Evolutionary conservation across 768 basidiomycete species (phyloP).

Genomic region (Candolleomyces efflorescens): DNA sequence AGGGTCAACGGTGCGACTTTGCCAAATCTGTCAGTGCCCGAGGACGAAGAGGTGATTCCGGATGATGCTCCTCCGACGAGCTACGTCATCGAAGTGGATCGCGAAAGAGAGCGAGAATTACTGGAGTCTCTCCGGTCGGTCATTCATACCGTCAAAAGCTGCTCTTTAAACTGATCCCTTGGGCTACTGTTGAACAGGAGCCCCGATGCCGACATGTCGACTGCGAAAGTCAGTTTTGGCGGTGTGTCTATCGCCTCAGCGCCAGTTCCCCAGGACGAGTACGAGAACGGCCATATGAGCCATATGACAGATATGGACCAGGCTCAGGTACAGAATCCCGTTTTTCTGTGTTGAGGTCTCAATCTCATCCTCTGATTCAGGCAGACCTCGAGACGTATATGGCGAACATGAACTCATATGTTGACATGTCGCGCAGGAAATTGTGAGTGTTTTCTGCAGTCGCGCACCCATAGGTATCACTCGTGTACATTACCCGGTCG

Average conservation of each 20-base stretch:
- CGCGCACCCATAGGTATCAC: neutral
- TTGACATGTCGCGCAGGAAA: neutral
- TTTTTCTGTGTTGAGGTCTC: neutral
- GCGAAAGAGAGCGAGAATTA: slow-evolving; percentile 51
- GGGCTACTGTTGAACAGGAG: slow-evolving; percentile 32
- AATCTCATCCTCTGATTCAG: neutral
- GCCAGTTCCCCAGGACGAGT: slow-evolving; percentile 39
- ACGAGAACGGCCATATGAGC: slow-evolving; percentile 60
- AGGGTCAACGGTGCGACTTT: slow-evolving; percentile 28
- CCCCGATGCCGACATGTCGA: slow-evolving; percentile 41
- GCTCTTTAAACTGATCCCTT: neutral
- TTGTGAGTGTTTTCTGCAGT: too few species aligned
- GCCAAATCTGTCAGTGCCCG: slow-evolving; percentile 26
- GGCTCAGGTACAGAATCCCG: slow-evolving; percentile 43
- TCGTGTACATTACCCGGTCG: neutral
- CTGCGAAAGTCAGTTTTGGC: slow-evolving; percentile 48
- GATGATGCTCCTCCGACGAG: slow-evolving; percentile 50
- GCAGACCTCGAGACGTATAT: slow-evolving; percentile 9
- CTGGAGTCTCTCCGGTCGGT: slow-evolving; percentile 47
- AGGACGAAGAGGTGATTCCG: slow-evolving; percentile 37
- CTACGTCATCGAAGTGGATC: slow-evolving; percentile 33
- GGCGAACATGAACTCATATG: slow-evolving; percentile 3
- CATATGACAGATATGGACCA: slow-evolving; percentile 66
- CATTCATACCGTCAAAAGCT: neutral
- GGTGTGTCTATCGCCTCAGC: slow-evolving; percentile 25